Conservation (phyloP, 1,284 basidiomycete genomes). For the Laetiporus sulphureus region DNA sequence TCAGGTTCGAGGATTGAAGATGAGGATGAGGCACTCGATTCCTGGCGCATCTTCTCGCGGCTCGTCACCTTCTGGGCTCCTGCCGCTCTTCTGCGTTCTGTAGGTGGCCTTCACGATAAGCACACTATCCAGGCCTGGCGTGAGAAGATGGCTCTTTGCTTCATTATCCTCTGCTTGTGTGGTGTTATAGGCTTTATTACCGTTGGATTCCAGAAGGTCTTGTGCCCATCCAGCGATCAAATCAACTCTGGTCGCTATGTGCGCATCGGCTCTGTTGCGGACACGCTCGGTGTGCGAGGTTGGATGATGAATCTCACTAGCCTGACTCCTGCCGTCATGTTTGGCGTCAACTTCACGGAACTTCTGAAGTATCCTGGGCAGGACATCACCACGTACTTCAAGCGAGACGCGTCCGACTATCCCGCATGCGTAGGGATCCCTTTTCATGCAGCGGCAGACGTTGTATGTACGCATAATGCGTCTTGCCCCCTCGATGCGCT, state of each 20-base stretch:
- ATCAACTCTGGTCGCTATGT: conserved; percentile 56
- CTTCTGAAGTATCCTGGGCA: conserved; percentile 56
- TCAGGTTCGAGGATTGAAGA: conserved; percentile 24
- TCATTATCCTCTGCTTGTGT: conserved; percentile 78
- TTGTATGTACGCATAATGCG: conserved; percentile 56
- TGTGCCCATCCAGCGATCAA: conserved; percentile 71
- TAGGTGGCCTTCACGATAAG: conserved; percentile 80
- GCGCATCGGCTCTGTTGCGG: conserved; percentile 49
- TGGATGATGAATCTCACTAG: conserved; percentile 71
- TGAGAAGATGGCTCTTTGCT: conserved; percentile 93
- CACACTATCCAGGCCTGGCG: conserved; percentile 89
- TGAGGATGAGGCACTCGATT: conserved; percentile 41
- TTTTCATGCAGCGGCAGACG: conserved; percentile 66
- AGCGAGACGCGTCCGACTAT: conserved; percentile 60
- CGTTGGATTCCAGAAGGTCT: conserved; percentile 88
- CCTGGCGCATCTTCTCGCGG: conserved; percentile 81
- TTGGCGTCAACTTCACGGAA: conserved; percentile 53
- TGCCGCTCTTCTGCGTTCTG: conserved; percentile 60
- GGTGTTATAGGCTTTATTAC: conserved; percentile 86
- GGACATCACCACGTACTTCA: conserved; percentile 86
- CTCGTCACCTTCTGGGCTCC: conserved; percentile 92
- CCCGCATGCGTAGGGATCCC: conserved; percentile 53
- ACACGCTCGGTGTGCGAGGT: conserved; percentile 76
- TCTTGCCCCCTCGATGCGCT: conserved; percentile 60
- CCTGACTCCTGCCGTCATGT: conserved; percentile 43